These are phyloP conservation scores for Ophiostoma fasciatum DNA, from an alignment of 2,329 filamentous ascomycete genomes.

Conservation along the genomic window DNA sequence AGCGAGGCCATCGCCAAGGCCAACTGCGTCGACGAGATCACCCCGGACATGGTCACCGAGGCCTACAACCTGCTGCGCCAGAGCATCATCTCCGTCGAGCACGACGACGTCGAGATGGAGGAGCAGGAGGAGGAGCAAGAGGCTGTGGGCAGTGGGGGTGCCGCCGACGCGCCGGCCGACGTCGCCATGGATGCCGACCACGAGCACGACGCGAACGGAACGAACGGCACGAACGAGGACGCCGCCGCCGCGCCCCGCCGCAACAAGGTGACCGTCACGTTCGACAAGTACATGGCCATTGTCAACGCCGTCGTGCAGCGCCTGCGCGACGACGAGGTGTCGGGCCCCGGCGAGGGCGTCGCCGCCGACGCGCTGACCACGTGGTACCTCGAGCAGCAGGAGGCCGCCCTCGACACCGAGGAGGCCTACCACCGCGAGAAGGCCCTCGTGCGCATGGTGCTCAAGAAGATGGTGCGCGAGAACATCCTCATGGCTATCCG, in stretches of 20 bases:
- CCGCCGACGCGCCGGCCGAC: conserved; percentile 19
- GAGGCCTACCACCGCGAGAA: conserved; percentile 69
- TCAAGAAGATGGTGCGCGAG: conserved; percentile 93
- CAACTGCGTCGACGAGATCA: conserved; percentile 87
- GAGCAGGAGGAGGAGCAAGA: conserved; percentile 48
- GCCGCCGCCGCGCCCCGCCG: conserved; percentile 4
- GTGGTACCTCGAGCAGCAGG: conserved; percentile 88
- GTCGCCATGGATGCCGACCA: conserved; percentile 28
- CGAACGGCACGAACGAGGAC: conserved; percentile 16
- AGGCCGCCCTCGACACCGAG: conserved; percentile 65
- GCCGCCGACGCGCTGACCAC: conserved; percentile 66
- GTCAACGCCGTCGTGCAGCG: conserved; percentile 72
- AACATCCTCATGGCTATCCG: conserved; percentile 76
- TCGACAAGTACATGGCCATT: conserved; percentile 87
- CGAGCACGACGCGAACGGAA: conserved; percentile 25
- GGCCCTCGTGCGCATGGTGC: conserved; percentile 62
- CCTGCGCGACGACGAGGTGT: conserved; percentile 67
- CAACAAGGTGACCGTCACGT: conserved; percentile 76
- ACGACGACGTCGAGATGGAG: conserved; percentile 91
- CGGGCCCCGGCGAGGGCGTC: conserved; percentile 62
- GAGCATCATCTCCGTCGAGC: conserved; percentile 94
- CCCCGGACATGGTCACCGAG: conserved; percentile 72
- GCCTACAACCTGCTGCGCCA: conserved; percentile 83
- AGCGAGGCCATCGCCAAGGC: conserved; percentile 97
- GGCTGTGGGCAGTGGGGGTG: no score